Base-by-base conservation (phyloP, 176 grass and related monocot species). In the Guadua angustifolia region DNA sequence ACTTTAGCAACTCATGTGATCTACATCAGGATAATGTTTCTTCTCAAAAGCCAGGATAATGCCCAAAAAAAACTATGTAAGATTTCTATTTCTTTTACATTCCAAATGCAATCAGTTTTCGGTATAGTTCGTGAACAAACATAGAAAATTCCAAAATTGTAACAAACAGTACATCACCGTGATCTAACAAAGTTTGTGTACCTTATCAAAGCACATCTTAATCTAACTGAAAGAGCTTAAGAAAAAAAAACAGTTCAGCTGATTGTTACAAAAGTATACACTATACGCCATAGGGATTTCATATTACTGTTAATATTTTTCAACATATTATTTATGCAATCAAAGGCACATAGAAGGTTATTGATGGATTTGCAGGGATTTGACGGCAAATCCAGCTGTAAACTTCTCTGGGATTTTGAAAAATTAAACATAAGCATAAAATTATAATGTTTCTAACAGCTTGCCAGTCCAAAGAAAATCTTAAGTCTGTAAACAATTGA, bases 171-270 rank as follows among this genome's bases (percentile, higher is more conserved):
- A 69, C 35, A 73, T 53, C 24, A 64, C 35, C 36, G 67, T 56
- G 14, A 78, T 71, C 25, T 57, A 84, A 46, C 45, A 47, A 45
- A 47, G 45, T 47, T 66, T 15, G 13, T 46, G 33, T 12, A 83
- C 36, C 82, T 73, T 58, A 66, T 55, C 38, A 38, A 70, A 65
- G 50, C 18, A 56, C 11, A 50, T 36, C 55, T 49, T 70, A 19
- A 82, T 78, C 45, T 78, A 70, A 83, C 33, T 51, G 5, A 35
- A 76, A 29, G 12, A 88, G 35, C 67, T 65, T 32, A 75, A 73
- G 57, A 84, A 80, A 73, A 62, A 75, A 36, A 36, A 36, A 73
- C 11, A 66, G 52, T 21, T 22, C 51, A 61, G 39, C 49, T 49
- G 8, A 58, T 80, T 14, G n/a, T 68, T 84, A 63, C 55, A 67